Evolutionary conservation across 257 asterid species (phyloP).

Genomic region (Vinca minor): DNA sequence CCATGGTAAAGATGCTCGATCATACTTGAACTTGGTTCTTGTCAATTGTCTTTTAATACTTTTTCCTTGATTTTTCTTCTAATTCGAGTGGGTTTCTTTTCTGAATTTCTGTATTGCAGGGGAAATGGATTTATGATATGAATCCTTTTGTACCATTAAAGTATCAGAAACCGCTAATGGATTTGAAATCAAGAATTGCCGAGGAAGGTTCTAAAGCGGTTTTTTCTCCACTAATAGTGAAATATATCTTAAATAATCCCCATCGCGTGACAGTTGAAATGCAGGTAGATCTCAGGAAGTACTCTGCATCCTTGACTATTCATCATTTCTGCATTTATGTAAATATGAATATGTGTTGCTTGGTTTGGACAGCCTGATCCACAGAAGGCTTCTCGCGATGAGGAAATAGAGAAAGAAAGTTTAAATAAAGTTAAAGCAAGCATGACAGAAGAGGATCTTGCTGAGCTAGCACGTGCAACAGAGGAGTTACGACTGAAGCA

Average conservation of each 20-base stretch:
- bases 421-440: constrained; percentile 66
- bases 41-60: neutral
- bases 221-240: constrained; percentile 81
- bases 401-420: constrained; percentile 62
- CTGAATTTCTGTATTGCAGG: constrained; percentile 31
- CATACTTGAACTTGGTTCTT: constrained; percentile 15
- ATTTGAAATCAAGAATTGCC: constrained; percentile 84
- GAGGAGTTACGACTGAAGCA: constrained; percentile 81
- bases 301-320: neutral
- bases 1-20: constrained; percentile 49
- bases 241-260: constrained; percentile 65
- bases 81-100: constrained; percentile 18
- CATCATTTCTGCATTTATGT: neutral
- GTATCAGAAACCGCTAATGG: constrained; percentile 76
- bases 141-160: constrained; percentile 91
- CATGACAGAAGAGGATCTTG: constrained; percentile 95
- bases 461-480: constrained; percentile 92
- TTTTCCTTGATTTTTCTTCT: constrained; percentile 12
- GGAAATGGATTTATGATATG: constrained; percentile 85
- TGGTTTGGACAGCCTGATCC: constrained; percentile 76
- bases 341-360: neutral
- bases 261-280: constrained; percentile 86
- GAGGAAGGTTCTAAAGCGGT: constrained; percentile 89
- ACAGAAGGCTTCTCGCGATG: constrained; percentile 83
- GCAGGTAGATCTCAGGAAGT: constrained; percentile 47